These are phyloP conservation scores for Colletotrichum lindemuthianum DNA, from an alignment of 2,329 filamentous ascomycete genomes.

Conservation along the genomic window DNA sequence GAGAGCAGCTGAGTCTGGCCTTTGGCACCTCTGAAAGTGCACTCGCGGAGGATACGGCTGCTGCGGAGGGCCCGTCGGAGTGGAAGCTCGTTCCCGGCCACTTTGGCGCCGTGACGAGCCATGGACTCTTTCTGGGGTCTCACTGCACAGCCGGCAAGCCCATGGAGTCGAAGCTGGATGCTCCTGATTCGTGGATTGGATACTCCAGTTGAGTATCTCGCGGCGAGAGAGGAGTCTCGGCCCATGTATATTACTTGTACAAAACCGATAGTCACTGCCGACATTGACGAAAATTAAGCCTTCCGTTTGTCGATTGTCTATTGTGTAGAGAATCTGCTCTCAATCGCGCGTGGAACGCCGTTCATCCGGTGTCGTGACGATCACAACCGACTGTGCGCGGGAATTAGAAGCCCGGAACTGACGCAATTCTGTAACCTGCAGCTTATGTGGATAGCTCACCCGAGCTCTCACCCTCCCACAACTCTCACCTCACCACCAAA, in stretches of 20 bases:
- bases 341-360: not conserved
- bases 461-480: too few relatives aligned
- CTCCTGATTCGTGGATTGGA: conserved; percentile 51
- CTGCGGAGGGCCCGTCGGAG: conserved; percentile 37
- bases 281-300: not conserved
- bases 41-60: not conserved
- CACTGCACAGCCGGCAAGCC: not conserved
- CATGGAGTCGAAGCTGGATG: conserved; percentile 57
- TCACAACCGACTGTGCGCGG: conserved; percentile 13
- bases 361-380: conserved; percentile 10
- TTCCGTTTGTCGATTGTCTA: too few relatives aligned
- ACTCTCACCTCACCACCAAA: too few relatives aligned
- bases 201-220: not conserved
- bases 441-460: conserved; percentile 7
- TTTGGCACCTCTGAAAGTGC: conserved; percentile 47
- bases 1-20: conserved; percentile 38
- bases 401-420: conserved; percentile 19
- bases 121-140: conserved; percentile 64
- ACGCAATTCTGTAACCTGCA: conserved; percentile 32
- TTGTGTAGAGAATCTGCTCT: not conserved
- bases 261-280: not conserved
- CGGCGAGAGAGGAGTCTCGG: not conserved
- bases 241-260: conserved; percentile 8
- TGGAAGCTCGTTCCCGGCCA: conserved; percentile 46
- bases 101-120: conserved; percentile 72